Evolutionary conservation across 257 asterid species (phyloP), one percentile per base, ranked within the genome.

Genomic region (Plantago elongata): DNA sequence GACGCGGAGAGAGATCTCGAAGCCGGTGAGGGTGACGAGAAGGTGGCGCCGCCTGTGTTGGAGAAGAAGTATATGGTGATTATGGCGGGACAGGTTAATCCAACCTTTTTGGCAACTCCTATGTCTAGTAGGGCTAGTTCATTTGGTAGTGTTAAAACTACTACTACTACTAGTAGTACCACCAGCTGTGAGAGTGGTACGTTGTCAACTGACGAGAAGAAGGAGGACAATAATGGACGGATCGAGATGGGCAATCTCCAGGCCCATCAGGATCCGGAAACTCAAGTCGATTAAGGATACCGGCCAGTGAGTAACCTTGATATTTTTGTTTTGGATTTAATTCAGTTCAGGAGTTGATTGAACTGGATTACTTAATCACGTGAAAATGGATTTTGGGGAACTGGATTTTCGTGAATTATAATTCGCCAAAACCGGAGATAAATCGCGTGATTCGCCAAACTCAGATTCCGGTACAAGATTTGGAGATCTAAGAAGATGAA

Each of bases 11-110:
- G 52, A 56, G 78, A 71, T 52, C 45, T 69, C 5, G 78, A 68
- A 52, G 65, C 60, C n/a, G 69, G 54, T 62, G 75, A 57, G 30
- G 77, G 58, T 68, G 77, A 54, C 44, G 71, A 5, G 15, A 50
- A 29, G 14, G 60, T 50, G 1, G 77, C 66, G 22, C n/a, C 46
- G 10, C 58, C 76, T 42, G 76, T 30, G 47, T 16, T 64, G 40
- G 82, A 75, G 17, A 84, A 77, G 65, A 77, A 75, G 74, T 69
- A 73, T 57, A 59, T 80, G 38, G 89, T 83, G 60, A 80, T 83
- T 43, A 79, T 83, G 86, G 89, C 89, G 6, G 89, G 89, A 3
- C 81, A 83, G 27, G 65, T 75, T 3, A 77, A 59, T 51, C 84
- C 86, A 9, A 79, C 84, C 44, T 83, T 73, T 72, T 66, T 83